Percentiles rank a stretch among this genome's conserved stretches.
Conservation (phyloP, 306 rosid genomes). For the Rosa rugosa region DNA sequence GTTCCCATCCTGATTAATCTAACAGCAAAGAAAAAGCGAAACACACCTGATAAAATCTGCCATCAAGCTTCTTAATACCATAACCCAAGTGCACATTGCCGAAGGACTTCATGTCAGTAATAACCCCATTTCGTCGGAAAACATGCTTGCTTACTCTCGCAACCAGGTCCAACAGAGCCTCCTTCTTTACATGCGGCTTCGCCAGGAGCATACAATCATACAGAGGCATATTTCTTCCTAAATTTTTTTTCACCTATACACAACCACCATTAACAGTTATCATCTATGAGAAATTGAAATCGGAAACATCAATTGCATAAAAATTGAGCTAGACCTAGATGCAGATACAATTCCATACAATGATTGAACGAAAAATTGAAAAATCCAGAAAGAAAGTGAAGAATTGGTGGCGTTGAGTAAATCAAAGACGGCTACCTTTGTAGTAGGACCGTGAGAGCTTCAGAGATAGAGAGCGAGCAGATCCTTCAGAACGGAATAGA, state of each 20-base stretch:
- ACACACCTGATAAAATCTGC: slow-evolving; percentile 72
- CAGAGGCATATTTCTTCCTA: slow-evolving; percentile 57
- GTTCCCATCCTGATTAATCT: background rate
- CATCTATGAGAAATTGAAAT: too few species aligned
- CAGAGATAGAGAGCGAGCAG: background rate
- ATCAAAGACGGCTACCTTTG: background rate
- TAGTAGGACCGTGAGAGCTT: background rate
- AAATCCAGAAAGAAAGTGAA: background rate
- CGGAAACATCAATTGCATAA: too few species aligned
- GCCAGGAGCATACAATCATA: slow-evolving; percentile 78
- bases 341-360: background rate
- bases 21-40: background rate
- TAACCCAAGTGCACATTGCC: slow-evolving; percentile 81
- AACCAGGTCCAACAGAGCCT: slow-evolving; percentile 57
- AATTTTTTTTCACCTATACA: background rate
- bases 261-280: background rate
- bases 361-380: background rate
- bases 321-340: background rate
- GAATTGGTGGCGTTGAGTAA: background rate
- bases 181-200: slow-evolving; percentile 60
- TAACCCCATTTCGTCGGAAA: slow-evolving; percentile 69
- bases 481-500: background rate
- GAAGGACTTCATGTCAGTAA: slow-evolving; percentile 52
- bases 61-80: slow-evolving; percentile 88
- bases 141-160: slow-evolving; percentile 78